Evolutionary conservation across 768 basidiomycete species (phyloP).

Genomic region (Lentinula sp.): DNA sequence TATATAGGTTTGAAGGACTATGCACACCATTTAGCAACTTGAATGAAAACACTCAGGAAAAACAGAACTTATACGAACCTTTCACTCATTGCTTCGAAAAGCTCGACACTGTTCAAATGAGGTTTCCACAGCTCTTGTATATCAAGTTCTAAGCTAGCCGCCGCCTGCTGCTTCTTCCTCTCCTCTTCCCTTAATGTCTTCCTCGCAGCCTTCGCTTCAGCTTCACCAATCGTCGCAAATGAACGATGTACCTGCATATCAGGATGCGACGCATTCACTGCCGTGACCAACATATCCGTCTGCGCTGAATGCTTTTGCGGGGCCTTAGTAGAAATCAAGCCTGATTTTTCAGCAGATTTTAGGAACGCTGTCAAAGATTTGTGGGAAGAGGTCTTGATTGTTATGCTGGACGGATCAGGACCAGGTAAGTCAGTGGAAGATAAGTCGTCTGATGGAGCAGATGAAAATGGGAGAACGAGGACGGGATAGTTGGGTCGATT

Average conservation of each 20-base stretch:
- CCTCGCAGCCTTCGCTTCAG: conserved; percentile 59
- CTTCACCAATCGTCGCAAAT: conserved; percentile 59
- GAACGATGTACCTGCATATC: conserved; percentile 43
- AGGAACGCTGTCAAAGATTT: conserved; percentile 83
- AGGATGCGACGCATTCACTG: conserved; percentile 51
- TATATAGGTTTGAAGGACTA: conserved; percentile 52
- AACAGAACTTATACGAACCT: conserved; percentile 38
- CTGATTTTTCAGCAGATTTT: conserved; percentile 69
- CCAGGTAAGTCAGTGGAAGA: conserved; percentile 22
- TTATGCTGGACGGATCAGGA: conserved; percentile 40
- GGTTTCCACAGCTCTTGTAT: conserved; percentile 78
- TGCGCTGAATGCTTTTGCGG: conserved; percentile 38
- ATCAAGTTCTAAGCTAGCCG: conserved; percentile 40
- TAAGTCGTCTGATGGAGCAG: conserved; percentile 11
- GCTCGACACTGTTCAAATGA: conserved; percentile 40
- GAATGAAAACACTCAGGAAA: background rate
- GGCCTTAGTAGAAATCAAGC: conserved; percentile 67
- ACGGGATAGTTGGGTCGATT: conserved; percentile 67
- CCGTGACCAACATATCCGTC: conserved; percentile 49
- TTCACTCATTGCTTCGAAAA: conserved; percentile 60
- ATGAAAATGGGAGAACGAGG: conserved; percentile 24
- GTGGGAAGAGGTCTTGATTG: conserved; percentile 72
- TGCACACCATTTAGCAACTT: background rate
- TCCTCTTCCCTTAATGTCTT: conserved; percentile 50
- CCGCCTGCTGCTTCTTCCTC: conserved; percentile 36